Base-by-base conservation (phyloP, 352 stramenopile species). In the Phytophthora ohioensis region DNA sequence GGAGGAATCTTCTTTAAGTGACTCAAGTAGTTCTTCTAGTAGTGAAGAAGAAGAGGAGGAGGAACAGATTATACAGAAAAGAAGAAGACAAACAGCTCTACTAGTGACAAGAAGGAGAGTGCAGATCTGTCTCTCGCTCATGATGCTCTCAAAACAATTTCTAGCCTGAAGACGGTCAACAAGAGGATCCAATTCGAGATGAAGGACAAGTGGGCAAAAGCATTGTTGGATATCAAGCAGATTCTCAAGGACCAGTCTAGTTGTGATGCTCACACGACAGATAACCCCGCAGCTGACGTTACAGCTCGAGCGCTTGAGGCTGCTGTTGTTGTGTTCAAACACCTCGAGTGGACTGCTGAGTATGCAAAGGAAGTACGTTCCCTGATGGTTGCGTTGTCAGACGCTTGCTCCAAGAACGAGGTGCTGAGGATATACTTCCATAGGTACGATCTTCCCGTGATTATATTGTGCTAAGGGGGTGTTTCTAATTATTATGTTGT, bases 381-480 rank as follows among this genome's bases (percentile, higher is more conserved):
- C 27, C 13, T 77, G 11, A 32, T 75, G 3, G 56, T 51, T 36
- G 49, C 32, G 1, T 68, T 80, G 17, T 55, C 57, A n/a, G 43
- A 67, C 17, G 58, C 69, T n/a, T 80, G 73, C 43, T 59, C 64
- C 30, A 75, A 69, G 42, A 77, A 71, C 56, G 42, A 75, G 49
- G 15, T 60, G 56, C 49, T 80, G 7, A 64, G 58, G 7, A 21
- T 34, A 36, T 54, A 52, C n/a, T 77, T 77, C 35, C 48, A 80
- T 17, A 48, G 64, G 68, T 80, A 70, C 21, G 54, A 7, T 3
- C 5, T 52, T 15, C 3, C 21, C 21, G 21, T 27, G 21, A 27
- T 27, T 27, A 27, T 27, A 27, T 27, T 27, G 21, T 27, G 21
- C 21, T 27, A 27, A 27, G 21, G 21, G 21, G 21, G 21, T 1